Evolutionary conservation across 208 protist species (phyloP), one percentile per base, ranked within the genome.

Genomic region (Acanthamoeba triangularis): DNA sequence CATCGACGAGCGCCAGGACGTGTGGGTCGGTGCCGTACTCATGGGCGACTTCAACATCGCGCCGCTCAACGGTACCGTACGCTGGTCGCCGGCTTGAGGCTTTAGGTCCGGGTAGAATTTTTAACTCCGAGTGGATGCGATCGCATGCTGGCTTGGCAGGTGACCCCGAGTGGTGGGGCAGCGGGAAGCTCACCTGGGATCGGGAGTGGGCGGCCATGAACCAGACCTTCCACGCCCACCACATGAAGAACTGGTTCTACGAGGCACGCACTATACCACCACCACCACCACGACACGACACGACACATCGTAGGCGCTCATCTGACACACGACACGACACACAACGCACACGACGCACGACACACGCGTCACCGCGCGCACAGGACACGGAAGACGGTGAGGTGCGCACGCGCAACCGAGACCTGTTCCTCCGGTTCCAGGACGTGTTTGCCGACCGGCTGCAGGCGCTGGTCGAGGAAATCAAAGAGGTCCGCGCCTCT

Each of bases 11-110:
- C 8, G 47, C 18, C 33, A 56, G 11, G 76, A 59, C 47, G 76
- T 85, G 76, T 85, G 76, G 76, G 76, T 30, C 11, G 76, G 76
- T 44, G 30, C 44, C 76, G 76, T 85, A 6, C 76, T 85, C 35
- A 85, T 85, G 76, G 76, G 76, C 35, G 76, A 85, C 47, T 85
- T 59, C 76, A 85, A 85, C 47, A 85, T 85, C 35, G 76, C 76
- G 5, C 76, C 76, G 8, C 8, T 85, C 76, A 85, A 85, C 41
- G 72, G 72, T 82, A 47, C n/a, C n/a, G n/a, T n/a, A n/a, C n/a
- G n/a, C n/a, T n/a, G n/a, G n/a, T n/a, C n/a, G n/a, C n/a, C n/a
- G n/a, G n/a, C n/a, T n/a, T n/a, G n/a, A n/a, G n/a, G n/a, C 59
- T 16, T 65, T 16, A 65, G 25, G 25, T n/a, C 59, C 14, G 25